Percentiles rank a stretch among this genome's conserved stretches.
Conservation (phyloP, 2,329 filamentous ascomycete species). For the Torrubiellomyces zombiae region DNA sequence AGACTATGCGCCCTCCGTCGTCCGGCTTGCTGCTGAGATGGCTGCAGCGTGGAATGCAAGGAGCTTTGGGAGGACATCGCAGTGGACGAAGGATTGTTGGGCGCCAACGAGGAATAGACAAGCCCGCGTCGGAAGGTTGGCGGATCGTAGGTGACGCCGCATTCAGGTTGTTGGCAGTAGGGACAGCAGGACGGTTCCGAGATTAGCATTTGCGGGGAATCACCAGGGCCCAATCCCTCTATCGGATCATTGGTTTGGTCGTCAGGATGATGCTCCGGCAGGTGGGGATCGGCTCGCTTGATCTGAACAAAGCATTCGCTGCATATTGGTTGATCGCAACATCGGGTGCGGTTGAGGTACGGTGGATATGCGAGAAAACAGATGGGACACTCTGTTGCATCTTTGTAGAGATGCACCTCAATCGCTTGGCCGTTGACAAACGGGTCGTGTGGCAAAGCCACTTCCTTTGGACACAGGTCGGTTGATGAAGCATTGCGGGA, state of each 20-base stretch:
- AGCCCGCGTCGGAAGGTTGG: slow-evolving; percentile 80
- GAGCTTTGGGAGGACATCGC: slow-evolving; percentile 82
- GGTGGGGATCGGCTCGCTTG: slow-evolving; percentile 80
- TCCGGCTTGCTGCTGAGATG: slow-evolving; percentile 19
- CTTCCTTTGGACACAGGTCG: slow-evolving; percentile 60
- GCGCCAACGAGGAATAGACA: slow-evolving; percentile 40
- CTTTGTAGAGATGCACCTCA: slow-evolving; percentile 87
- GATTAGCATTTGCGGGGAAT: slow-evolving; percentile 50
- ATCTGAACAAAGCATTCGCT: slow-evolving; percentile 99
- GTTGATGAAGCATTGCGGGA: slow-evolving; percentile 56
- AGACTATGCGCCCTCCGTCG: slow-evolving; percentile 41
- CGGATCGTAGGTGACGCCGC: slow-evolving; percentile 86
- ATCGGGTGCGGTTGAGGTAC: slow-evolving; percentile 84
- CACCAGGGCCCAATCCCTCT: slow-evolving; percentile 25
- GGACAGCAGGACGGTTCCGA: slow-evolving; percentile 87
- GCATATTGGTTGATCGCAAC: slow-evolving; percentile 91
- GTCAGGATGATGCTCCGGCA: slow-evolving; percentile 59
- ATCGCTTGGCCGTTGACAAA: slow-evolving; percentile 89
- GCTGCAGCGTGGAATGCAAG: slow-evolving; percentile 41
- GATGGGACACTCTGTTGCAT: slow-evolving; percentile 80
- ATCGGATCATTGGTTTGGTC: slow-evolving; percentile 19
- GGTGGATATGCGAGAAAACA: slow-evolving; percentile 94
- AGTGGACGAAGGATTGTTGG: slow-evolving; percentile 27
- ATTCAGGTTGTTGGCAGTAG: slow-evolving; percentile 88
- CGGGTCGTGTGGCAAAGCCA: slow-evolving; percentile 64